These are phyloP conservation scores for Letharia columbiana DNA, from an alignment of 495 filamentous ascomycete genomes.

Conservation along the genomic window DNA sequence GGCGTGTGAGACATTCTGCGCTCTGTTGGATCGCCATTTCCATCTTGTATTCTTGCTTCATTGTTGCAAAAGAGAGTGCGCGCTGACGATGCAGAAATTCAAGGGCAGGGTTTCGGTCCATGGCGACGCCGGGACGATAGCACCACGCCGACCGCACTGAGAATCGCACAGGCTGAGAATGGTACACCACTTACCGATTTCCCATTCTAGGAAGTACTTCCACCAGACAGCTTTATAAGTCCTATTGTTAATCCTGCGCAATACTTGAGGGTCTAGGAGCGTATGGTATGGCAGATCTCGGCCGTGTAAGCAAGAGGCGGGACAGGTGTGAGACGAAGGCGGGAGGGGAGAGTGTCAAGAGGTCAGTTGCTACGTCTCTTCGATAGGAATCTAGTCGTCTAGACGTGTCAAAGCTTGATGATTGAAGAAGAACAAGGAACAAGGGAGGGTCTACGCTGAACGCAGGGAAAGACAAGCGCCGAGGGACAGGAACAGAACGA, in stretches of 20 bases:
- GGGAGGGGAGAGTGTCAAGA: neutral
- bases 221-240: constrained; percentile 5
- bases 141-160: neutral
- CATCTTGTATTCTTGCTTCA: neutral
- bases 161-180: constrained; percentile 5
- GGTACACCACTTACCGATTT: constrained; percentile 17
- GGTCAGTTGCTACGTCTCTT: neutral
- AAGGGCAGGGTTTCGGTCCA: neutral
- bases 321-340: neutral
- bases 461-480: constrained; percentile 4
- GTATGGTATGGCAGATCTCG: neutral
- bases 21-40: neutral
- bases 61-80: neutral
- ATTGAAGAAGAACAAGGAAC: neutral
- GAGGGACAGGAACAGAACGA: constrained; percentile 4
- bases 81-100: neutral
- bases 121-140: neutral
- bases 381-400: neutral
- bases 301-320: neutral
- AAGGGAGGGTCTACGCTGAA: constrained; percentile 3
- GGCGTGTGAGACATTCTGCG: neutral
- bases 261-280: neutral
- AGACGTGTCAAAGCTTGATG: neutral
- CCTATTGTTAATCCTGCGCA: neutral
- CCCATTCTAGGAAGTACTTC: constrained; percentile 14